phyloP scores from a whole-genome alignment of 2,329 filamentous ascomycete genomes.

The Pestalotiopsis sp. region DNA sequence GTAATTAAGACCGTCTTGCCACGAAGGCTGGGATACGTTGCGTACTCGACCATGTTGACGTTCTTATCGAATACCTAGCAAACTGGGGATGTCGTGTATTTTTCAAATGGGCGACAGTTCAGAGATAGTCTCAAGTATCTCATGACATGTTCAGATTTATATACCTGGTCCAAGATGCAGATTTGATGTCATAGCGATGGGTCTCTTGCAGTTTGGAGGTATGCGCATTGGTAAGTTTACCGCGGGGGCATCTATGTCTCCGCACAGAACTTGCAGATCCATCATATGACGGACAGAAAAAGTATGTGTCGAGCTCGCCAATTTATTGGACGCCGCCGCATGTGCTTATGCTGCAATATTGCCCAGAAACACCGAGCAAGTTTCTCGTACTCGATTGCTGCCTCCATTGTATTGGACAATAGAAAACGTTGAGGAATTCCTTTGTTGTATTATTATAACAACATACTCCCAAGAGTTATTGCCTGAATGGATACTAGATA shows the following conservation, averaged over 20 bases:
- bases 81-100: neutral
- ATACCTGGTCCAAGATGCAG: neutral
- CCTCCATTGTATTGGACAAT: neutral
- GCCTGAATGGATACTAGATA: neutral
- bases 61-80: neutral
- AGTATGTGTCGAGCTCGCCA: neutral
- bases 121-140: neutral
- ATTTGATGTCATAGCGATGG: neutral
- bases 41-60: slow-evolving; percentile 25
- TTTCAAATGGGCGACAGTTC: neutral
- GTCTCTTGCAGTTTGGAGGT: neutral
- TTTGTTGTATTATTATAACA: neutral
- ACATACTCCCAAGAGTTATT: neutral
- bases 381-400: neutral
- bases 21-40: slow-evolving; percentile 44
- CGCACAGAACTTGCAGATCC: neutral
- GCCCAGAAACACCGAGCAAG: neutral
- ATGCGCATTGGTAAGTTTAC: neutral
- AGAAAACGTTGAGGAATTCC: neutral
- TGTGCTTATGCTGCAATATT: neutral
- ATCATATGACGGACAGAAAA: neutral
- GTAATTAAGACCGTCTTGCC: slow-evolving; percentile 46
- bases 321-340: neutral
- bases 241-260: neutral
- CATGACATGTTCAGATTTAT: neutral